phyloP scores from a whole-genome alignment of 805 yeast genomes.

The Monosporozyma yasuniensis region DNA sequence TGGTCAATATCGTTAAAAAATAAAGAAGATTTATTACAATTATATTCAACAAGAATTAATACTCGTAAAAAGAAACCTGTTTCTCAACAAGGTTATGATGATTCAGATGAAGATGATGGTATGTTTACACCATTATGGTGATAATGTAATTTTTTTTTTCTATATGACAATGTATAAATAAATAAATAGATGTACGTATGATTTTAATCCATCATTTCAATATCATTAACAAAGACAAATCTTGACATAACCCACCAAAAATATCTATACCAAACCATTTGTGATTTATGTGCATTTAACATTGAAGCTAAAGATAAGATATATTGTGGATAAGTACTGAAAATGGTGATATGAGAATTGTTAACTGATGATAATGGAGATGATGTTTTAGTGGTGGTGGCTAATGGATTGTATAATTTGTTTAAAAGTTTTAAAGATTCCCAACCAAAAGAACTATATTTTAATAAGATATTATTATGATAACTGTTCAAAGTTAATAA shows the following conservation, averaged over 20 bases:
- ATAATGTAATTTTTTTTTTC: too few relatives aligned
- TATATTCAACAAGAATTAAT: conserved; percentile 5
- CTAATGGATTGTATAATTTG: neutral
- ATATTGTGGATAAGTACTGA: conserved; percentile 28
- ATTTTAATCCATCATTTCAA: conserved; percentile 20
- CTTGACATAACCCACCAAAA: conserved; percentile 75
- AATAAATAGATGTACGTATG: neutral
- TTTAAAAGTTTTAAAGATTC: conserved; percentile 1
- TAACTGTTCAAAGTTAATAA: conserved; percentile 5
- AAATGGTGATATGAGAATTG: conserved; percentile 14
- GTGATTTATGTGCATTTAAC: conserved; percentile 75
- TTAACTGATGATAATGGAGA: neutral
- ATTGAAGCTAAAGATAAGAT: conserved; percentile 52
- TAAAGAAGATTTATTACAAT: conserved; percentile 9
- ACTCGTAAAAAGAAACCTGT: conserved; percentile 2
- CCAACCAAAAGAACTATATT: conserved; percentile 20
- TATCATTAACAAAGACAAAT: conserved; percentile 69
- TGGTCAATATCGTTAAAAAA: conserved; percentile 14
- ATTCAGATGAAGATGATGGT: conserved; percentile 21
- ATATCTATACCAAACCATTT: conserved; percentile 92
- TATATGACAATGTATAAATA: neutral
- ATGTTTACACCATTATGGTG: conserved; percentile 26
- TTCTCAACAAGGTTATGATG: conserved; percentile 16
- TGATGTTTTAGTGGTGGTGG: too few relatives aligned
- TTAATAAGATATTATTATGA: conserved; percentile 10